A percentile compares a stretch with the other conserved stretches of the same genome.
These are phyloP conservation scores for Oryza glaberrima DNA, from an alignment of 176 grass and related monocot genomes.

Conservation along the genomic window DNA sequence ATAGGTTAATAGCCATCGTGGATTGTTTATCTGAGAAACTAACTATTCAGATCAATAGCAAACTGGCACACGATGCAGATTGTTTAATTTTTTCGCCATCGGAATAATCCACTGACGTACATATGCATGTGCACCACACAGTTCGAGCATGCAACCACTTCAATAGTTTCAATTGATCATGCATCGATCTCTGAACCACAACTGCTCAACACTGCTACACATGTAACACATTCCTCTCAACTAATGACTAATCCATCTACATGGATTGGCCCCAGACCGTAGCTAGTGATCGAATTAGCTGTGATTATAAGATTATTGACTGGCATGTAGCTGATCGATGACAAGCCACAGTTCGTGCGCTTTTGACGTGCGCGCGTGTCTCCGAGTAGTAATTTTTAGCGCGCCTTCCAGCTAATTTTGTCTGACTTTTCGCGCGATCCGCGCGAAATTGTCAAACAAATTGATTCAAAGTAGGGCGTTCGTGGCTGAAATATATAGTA, in stretches of 20 bases:
- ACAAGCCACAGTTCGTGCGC: background rate
- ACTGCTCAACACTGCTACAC: slow-evolving; percentile 3
- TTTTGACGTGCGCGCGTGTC: background rate
- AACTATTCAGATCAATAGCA: too few relatives aligned
- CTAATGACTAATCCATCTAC: background rate
- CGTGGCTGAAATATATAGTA: background rate
- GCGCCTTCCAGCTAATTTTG: background rate
- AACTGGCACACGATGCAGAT: background rate
- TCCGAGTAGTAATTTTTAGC: slow-evolving; percentile 26
- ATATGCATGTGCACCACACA: too few relatives aligned
- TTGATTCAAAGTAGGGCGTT: background rate
- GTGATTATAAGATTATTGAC: background rate
- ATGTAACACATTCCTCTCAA: background rate
- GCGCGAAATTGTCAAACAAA: slow-evolving; percentile 41
- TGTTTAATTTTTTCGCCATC: background rate
- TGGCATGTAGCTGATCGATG: background rate
- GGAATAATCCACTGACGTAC: background rate
- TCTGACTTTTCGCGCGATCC: slow-evolving; percentile 30
- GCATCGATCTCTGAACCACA: background rate
- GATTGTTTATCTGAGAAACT: background rate
- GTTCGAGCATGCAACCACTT: background rate
- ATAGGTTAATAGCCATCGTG: background rate
- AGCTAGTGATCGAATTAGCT: background rate
- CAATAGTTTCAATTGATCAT: background rate
- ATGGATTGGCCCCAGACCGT: too few relatives aligned